Percentiles rank a stretch among this genome's conserved stretches.
Conservation (phyloP, 2,329 filamentous ascomycete genomes). For the Claviceps pusilla region DNA sequence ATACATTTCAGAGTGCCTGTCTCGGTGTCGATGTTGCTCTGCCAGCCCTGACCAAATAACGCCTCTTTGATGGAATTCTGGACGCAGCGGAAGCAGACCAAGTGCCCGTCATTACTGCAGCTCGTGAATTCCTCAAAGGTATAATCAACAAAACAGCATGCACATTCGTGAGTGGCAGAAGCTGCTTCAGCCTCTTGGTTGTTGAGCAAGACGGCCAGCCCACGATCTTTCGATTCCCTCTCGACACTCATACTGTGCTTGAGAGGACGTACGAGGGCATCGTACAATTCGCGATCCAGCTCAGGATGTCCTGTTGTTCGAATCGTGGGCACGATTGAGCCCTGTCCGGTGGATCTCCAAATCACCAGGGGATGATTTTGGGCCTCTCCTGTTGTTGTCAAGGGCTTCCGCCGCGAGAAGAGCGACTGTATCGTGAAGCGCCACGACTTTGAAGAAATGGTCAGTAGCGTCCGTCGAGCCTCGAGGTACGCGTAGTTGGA, state of each 20-base stretch:
- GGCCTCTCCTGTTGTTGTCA: constrained; percentile 33
- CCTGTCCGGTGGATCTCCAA: constrained; percentile 42
- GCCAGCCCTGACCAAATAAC: constrained; percentile 86
- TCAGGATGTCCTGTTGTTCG: constrained; percentile 51
- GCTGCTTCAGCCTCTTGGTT: constrained; percentile 42
- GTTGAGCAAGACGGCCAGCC: constrained; percentile 39
- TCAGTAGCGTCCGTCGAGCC: constrained; percentile 53
- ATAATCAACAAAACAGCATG: constrained; percentile 59
- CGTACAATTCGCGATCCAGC: constrained; percentile 46
- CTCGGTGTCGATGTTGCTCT: constrained; percentile 57
- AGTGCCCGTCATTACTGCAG: constrained; percentile 55
- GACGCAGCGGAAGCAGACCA: constrained; percentile 71
- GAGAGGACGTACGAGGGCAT: constrained; percentile 40
- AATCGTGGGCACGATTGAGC: constrained; percentile 43
- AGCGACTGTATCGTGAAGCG: constrained; percentile 57
- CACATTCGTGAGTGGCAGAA: constrained; percentile 51
- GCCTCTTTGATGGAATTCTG: constrained; percentile 71
- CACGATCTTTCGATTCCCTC: constrained; percentile 36
- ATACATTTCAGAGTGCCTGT: constrained; percentile 68
- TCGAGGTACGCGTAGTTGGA: constrained; percentile 66
- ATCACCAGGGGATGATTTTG: constrained; percentile 48
- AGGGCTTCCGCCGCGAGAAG: constrained; percentile 48
- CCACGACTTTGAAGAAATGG: constrained; percentile 61
- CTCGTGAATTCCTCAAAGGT: constrained; percentile 60
- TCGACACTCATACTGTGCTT: constrained; percentile 26